These are phyloP conservation scores for Penicillium paneum DNA, from an alignment of 2,329 filamentous ascomycete genomes.

Conservation along the genomic window DNA sequence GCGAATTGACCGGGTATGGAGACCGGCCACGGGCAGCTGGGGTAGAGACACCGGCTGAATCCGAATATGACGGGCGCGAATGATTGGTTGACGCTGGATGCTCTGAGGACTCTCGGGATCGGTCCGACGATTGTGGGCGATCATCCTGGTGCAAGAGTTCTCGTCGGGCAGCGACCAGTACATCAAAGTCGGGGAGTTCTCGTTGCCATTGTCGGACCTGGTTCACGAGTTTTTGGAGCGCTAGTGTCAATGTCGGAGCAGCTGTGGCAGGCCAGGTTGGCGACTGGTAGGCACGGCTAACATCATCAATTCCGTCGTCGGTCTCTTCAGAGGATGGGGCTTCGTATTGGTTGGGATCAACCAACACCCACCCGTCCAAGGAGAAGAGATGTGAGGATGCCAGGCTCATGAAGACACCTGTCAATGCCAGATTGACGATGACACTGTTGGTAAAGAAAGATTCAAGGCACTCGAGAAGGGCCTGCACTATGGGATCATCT, in stretches of 20 bases:
- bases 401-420: slow-evolving; percentile 76
- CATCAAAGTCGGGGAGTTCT: slow-evolving; percentile 68
- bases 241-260: slow-evolving; percentile 48
- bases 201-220: slow-evolving; percentile 62
- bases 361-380: slow-evolving; percentile 85
- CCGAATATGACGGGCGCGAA: slow-evolving; percentile 17
- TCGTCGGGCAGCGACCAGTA: slow-evolving; percentile 61
- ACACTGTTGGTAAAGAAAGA: slow-evolving; percentile 87
- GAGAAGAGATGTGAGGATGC: slow-evolving; percentile 80
- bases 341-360: slow-evolving; percentile 63
- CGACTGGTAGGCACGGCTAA: slow-evolving; percentile 42
- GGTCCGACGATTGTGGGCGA: slow-evolving; percentile 15
- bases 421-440: slow-evolving; percentile 84
- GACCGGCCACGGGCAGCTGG: slow-evolving; percentile 20
- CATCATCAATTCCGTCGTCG: slow-evolving; percentile 33
- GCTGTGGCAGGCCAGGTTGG: slow-evolving; percentile 49
- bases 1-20: slow-evolving; percentile 8
- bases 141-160: slow-evolving; percentile 39
- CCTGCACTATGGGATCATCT: slow-evolving; percentile 56
- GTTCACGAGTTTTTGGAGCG: slow-evolving; percentile 59
- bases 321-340: slow-evolving; percentile 6
- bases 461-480: slow-evolving; percentile 60
- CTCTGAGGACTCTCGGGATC: slow-evolving; percentile 24
- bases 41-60: slow-evolving; percentile 17
- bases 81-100: slow-evolving; percentile 20